Percentiles rank a stretch among this genome's conserved stretches.
Conservation (phyloP, 106 monocot species). For the Dactylorhiza incarnata region DNA sequence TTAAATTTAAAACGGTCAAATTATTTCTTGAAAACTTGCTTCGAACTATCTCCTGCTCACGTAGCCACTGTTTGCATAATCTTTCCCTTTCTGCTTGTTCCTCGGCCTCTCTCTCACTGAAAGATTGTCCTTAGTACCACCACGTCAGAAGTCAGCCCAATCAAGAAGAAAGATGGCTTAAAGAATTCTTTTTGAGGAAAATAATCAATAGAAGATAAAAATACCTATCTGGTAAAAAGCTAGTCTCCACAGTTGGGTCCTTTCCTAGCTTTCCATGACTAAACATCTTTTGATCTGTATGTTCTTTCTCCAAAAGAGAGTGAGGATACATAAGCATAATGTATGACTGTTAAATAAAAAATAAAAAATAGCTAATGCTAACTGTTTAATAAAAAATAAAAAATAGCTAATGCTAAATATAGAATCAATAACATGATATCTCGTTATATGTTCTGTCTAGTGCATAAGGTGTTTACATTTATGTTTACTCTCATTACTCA, state of each 20-base stretch:
- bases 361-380: too few relatives aligned
- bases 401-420: neutral
- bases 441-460: too few relatives aligned
- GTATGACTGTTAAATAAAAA: neutral
- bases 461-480: too few relatives aligned
- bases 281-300: constrained; percentile 33
- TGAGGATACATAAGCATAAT: neutral
- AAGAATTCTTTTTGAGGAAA: neutral
- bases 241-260: constrained; percentile 93
- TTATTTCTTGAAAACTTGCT: constrained; percentile 30
- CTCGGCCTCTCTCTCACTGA: constrained; percentile 98
- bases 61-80: constrained; percentile 76
- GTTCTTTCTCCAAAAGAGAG: constrained; percentile 16
- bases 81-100: constrained; percentile 94
- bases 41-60: constrained; percentile 84
- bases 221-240: constrained; percentile 98
- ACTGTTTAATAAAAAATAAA: too few relatives aligned
- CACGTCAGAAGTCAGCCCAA: constrained; percentile 35
- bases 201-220: constrained; percentile 6
- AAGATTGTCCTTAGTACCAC: constrained; percentile 57
- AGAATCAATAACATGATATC: neutral
- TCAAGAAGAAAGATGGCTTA: constrained; percentile 2
- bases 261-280: constrained; percentile 73
- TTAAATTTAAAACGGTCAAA: neutral
- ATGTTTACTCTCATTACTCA: too few relatives aligned